These are phyloP conservation scores for Primulina tabacum DNA, from an alignment of 257 asterid genomes.

Conservation along the genomic window DNA sequence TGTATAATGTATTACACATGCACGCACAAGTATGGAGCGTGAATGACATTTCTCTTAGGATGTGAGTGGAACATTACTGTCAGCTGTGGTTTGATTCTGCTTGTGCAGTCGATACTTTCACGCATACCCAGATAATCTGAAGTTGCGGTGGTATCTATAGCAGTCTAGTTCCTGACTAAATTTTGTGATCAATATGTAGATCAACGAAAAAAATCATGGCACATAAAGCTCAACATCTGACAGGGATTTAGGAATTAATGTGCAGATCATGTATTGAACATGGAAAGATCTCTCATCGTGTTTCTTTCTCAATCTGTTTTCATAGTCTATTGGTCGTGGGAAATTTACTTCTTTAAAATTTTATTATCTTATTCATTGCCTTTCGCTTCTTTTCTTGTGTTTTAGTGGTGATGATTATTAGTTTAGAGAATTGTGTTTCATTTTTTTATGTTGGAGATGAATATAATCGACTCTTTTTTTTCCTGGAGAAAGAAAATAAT, in stretches of 20 bases:
- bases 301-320: slow-evolving; percentile 1
- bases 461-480: background rate
- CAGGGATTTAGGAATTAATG: background rate
- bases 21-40: background rate
- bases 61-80: no score
- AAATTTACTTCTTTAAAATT: slow-evolving; percentile 9
- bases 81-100: background rate
- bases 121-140: background rate
- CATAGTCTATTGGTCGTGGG: slow-evolving; percentile 5
- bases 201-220: no score
- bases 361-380: background rate
- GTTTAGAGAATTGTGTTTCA: background rate
- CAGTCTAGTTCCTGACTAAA: no score
- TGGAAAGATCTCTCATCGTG: slow-evolving; percentile 4
- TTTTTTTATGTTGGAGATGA: background rate
- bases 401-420: slow-evolving; percentile 1
- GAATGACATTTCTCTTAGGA: background rate
- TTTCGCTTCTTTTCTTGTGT: slow-evolving; percentile 9
- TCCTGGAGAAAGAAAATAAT: background rate
- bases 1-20: background rate
- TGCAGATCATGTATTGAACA: background rate
- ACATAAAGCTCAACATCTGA: background rate
- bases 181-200: no score
- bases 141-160: background rate
- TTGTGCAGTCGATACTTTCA: background rate